These are phyloP conservation scores for Cerrena zonata DNA, from an alignment of 1,284 basidiomycete species.

Conservation along the genomic window DNA sequence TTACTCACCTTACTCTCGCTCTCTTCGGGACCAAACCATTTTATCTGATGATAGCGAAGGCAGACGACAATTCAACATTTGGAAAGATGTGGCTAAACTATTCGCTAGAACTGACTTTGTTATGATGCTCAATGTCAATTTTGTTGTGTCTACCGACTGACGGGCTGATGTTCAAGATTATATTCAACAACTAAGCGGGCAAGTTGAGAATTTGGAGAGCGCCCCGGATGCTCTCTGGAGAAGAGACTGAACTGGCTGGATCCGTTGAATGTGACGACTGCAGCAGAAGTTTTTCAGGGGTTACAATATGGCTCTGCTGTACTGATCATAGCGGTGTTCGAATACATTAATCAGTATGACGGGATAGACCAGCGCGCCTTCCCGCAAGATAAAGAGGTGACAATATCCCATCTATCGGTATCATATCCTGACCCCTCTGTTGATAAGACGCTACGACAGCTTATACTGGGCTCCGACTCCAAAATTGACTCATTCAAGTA, in stretches of 20 bases:
- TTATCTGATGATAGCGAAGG: slow-evolving; percentile 19
- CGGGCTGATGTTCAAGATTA: slow-evolving; percentile 44
- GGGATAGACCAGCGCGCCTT: slow-evolving; percentile 52
- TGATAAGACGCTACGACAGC: not conserved
- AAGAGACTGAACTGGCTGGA: not conserved
- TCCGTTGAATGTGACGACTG: slow-evolving; percentile 43
- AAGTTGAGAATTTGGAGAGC: not conserved
- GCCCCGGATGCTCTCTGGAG: slow-evolving; percentile 47
- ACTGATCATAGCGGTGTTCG: slow-evolving; percentile 75
- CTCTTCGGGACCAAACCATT: slow-evolving; percentile 7
- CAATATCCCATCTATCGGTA: not conserved
- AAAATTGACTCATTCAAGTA: not conserved
- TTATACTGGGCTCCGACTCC: not conserved
- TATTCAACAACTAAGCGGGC: slow-evolving; percentile 6
- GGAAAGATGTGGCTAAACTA: slow-evolving; percentile 77
- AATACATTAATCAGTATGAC: slow-evolving; percentile 57
- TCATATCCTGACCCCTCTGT: not conserved
- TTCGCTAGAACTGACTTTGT: slow-evolving; percentile 76
- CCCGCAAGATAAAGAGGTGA: slow-evolving; percentile 61
- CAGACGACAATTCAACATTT: slow-evolving; percentile 78
- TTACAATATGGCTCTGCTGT: slow-evolving; percentile 47
- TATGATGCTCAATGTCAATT: slow-evolving; percentile 87
- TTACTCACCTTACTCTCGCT: slow-evolving; percentile 59
- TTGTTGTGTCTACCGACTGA: slow-evolving; percentile 77
- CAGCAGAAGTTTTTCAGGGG: slow-evolving; percentile 7